Conservation (phyloP, 2,329 filamentous ascomycete species). For the Ophidiomyces ophidiicola region DNA sequence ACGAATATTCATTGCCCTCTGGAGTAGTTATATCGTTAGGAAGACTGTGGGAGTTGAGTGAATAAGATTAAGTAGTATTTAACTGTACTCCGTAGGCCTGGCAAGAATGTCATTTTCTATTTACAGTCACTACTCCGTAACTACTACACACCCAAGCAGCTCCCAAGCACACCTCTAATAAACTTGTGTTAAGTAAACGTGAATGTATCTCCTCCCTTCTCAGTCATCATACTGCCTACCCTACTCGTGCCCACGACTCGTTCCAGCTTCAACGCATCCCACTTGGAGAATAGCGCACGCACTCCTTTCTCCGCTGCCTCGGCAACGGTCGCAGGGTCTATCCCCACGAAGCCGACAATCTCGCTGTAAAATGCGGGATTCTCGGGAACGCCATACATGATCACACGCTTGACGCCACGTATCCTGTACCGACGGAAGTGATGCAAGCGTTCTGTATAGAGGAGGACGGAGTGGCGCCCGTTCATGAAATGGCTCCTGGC, state of each 20-base stretch:
- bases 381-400: conserved; percentile 84
- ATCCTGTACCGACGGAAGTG: conserved; percentile 86
- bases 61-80: too few species aligned
- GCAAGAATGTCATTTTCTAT: too few species aligned
- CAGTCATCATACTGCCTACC: conserved; percentile 69
- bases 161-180: too few species aligned
- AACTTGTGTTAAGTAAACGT: conserved; percentile 63
- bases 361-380: conserved; percentile 50
- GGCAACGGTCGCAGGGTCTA: conserved; percentile 41
- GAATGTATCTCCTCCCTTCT: conserved; percentile 76
- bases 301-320: conserved; percentile 45
- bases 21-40: too few species aligned
- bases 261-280: conserved; percentile 81
- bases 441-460: conserved; percentile 93
- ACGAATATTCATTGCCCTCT: too few species aligned
- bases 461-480: conserved; percentile 66
- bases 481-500: conserved; percentile 77
- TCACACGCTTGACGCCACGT: conserved; percentile 66
- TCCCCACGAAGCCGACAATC: conserved; percentile 31
- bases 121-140: too few species aligned
- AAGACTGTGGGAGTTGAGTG: too few species aligned
- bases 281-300: conserved; percentile 64
- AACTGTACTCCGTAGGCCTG: too few species aligned
- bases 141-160: too few species aligned
- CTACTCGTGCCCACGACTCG: conserved; percentile 71